Percentiles rank a stretch among this genome's conserved stretches.
Conservation (phyloP, 2,329 filamentous ascomycete genomes). For the Hirsutella thompsonii region DNA sequence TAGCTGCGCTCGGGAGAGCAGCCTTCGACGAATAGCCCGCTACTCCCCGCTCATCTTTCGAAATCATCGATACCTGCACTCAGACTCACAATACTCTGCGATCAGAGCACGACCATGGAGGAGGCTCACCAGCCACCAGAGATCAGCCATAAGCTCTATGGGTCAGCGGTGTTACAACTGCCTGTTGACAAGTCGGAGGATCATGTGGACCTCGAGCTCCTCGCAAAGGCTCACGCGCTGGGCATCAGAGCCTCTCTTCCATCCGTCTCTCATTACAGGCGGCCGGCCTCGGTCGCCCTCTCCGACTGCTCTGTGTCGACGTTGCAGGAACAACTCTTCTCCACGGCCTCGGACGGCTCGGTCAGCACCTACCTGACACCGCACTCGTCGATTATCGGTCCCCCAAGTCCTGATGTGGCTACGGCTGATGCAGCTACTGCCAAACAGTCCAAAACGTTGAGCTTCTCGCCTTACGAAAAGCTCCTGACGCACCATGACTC, state of each 20-base stretch:
- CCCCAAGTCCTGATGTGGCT: slow-evolving; percentile 7
- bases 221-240: slow-evolving; percentile 20
- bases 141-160: slow-evolving; percentile 25
- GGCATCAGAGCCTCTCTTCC: slow-evolving; percentile 18
- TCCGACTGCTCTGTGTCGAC: slow-evolving; percentile 27
- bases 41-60: neutral
- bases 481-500: slow-evolving; percentile 33
- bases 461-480: slow-evolving; percentile 38
- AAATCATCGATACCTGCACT: neutral
- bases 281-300: slow-evolving; percentile 24
- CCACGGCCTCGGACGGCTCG: slow-evolving; percentile 28
- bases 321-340: slow-evolving; percentile 29
- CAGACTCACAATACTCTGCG: neutral
- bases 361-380: slow-evolving; percentile 27
- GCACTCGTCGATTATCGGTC: slow-evolving; percentile 26
- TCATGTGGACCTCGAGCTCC: slow-evolving; percentile 23
- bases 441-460: slow-evolving; percentile 24
- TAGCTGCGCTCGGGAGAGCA: no score
- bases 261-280: slow-evolving; percentile 15
- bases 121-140: slow-evolving; percentile 17
- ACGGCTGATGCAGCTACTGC: slow-evolving; percentile 4
- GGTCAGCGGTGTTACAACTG: slow-evolving; percentile 24
- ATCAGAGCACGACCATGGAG: slow-evolving; percentile 2
- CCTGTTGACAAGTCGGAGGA: slow-evolving; percentile 21
- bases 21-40: no score